Conservation (phyloP, 2,329 filamentous ascomycete species). For the Acrocalymma vagum region DNA sequence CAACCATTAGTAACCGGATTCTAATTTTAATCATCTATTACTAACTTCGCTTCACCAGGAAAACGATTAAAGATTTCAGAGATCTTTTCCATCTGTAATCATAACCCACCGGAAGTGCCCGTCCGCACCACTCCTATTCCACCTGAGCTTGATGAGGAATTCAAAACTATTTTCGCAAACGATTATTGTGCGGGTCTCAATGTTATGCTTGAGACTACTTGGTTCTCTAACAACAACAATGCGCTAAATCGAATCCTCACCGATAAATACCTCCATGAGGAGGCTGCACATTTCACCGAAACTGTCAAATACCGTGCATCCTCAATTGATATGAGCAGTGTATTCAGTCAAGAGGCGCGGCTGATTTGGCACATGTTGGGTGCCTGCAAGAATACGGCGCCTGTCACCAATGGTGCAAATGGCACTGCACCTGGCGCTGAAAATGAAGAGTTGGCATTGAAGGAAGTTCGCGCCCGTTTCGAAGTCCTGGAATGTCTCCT, state of each 20-base stretch:
- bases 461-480: conserved; percentile 72
- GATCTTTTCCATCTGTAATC: conserved; percentile 44
- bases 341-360: conserved; percentile 65
- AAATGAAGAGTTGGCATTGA: conserved; percentile 66
- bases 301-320: conserved; percentile 38
- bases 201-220: conserved; percentile 71
- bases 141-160: conserved; percentile 41
- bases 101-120: conserved; percentile 46
- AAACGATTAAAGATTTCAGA: conserved; percentile 42
- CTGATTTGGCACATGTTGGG: conserved; percentile 68
- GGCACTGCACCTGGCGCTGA: conserved; percentile 47
- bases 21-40: neutral
- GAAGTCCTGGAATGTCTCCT: conserved; percentile 79
- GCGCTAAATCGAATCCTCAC: conserved; percentile 57
- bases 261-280: conserved; percentile 52
- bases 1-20: neutral
- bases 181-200: conserved; percentile 46
- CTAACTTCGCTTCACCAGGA: conserved; percentile 35
- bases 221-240: conserved; percentile 72
- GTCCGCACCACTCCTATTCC: conserved; percentile 33
- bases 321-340: conserved; percentile 39
- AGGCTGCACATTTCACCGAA: conserved; percentile 44
- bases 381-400: conserved; percentile 56
- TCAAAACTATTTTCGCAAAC: conserved; percentile 42
- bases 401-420: conserved; percentile 52